Conservation (phyloP, 2,329 filamentous ascomycete genomes). For the Pyricularia sp. region DNA sequence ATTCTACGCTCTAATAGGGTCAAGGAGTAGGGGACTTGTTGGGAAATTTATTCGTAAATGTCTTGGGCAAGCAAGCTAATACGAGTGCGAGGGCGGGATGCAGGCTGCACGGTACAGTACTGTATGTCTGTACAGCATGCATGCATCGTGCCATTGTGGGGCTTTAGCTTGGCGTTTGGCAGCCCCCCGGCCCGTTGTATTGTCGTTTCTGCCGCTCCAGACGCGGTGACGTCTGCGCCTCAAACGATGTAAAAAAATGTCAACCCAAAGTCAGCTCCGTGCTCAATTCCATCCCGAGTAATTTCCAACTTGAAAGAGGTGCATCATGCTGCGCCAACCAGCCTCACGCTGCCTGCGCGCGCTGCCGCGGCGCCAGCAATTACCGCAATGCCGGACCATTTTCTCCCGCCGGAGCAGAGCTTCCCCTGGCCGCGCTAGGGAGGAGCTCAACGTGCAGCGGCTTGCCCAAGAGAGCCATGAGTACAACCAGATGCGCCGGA, state of each 20-base stretch:
- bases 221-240: background rate
- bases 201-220: background rate
- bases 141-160: background rate
- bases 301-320: background rate
- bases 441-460: conserved; percentile 39
- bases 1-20: background rate
- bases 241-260: background rate
- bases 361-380: background rate
- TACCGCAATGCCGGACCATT: conserved; percentile 23
- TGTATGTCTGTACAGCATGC: background rate
- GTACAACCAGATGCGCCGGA: conserved; percentile 40
- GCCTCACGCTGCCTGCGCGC: conserved; percentile 14
- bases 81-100: background rate
- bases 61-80: background rate
- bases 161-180: background rate
- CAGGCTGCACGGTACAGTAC: background rate
- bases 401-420: conserved; percentile 13
- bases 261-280: background rate
- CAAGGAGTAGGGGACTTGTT: background rate
- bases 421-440: conserved; percentile 23
- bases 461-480: conserved; percentile 35
- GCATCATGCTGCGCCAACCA: conserved; percentile 20
- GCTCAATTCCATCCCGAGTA: background rate
- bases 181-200: background rate
- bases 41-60: background rate